Conservation (phyloP, 1,139 yeast species). For the Suhomyces anneliseae region DNA sequence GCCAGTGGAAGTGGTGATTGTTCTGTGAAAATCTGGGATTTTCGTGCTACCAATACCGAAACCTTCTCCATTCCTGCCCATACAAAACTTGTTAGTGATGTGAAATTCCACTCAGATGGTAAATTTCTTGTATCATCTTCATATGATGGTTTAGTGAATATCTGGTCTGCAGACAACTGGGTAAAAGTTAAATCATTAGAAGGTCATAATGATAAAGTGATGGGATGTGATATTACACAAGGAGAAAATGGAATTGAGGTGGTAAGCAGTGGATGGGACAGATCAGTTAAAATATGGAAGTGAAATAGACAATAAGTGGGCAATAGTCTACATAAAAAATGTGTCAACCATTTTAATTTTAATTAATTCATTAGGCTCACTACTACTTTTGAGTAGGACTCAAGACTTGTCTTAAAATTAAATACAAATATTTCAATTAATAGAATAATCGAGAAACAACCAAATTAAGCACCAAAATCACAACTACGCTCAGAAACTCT, state of each 20-base stretch:
- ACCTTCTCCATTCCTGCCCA: slow-evolving; percentile 72
- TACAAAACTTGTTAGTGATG: slow-evolving; percentile 67
- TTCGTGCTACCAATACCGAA: slow-evolving; percentile 49
- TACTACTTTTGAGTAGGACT: no score
- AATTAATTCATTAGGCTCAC: no score
- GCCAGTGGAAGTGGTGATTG: slow-evolving; percentile 90
- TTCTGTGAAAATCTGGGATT: slow-evolving; percentile 81
- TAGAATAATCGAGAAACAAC: no score
- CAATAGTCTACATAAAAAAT: no score
- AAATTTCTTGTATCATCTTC: slow-evolving; percentile 60
- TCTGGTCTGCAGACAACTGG: slow-evolving; percentile 81
- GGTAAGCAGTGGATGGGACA: slow-evolving; percentile 81
- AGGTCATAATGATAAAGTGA: slow-evolving; percentile 71
- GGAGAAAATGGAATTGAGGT: slow-evolving; percentile 36
- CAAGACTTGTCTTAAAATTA: no score
- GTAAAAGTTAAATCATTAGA: slow-evolving; percentile 50
- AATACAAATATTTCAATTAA: no score
- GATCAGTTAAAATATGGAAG: slow-evolving; percentile 66
- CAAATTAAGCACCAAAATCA: no score
- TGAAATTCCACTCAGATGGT: slow-evolving; percentile 51
- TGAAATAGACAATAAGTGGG: no score
- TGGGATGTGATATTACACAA: slow-evolving; percentile 62
- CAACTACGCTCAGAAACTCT: no score
- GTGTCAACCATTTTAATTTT: not conserved
- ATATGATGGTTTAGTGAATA: slow-evolving; percentile 64